Conservation (phyloP, 2,329 filamentous ascomycete genomes). For the Colletotrichum siamense region DNA sequence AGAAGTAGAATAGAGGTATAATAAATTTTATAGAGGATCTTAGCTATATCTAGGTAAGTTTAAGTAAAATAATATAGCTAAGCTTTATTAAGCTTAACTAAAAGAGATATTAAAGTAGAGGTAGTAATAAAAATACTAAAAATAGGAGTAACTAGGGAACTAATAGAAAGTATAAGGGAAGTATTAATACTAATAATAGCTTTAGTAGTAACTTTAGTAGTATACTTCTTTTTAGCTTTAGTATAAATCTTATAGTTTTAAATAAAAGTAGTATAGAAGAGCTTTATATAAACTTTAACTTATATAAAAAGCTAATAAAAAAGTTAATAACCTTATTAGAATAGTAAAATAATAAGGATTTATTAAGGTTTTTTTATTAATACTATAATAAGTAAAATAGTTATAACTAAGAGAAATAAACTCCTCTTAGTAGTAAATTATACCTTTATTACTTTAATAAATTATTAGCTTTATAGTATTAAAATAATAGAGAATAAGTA, state of each 20-base stretch:
- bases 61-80: not conserved
- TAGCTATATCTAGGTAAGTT: not conserved
- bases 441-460: too few species aligned
- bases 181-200: not conserved
- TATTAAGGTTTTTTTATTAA: too few species aligned
- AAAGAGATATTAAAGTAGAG: not conserved
- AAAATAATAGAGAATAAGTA: too few species aligned
- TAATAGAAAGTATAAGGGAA: not conserved
- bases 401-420: too few species aligned
- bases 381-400: too few species aligned
- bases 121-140: not conserved
- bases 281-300: not conserved
- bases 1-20: too few species aligned
- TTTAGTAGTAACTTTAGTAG: not conserved
- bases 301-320: not conserved
- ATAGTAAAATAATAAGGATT: too few species aligned
- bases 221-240: too few species aligned
- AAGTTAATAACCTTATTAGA: too few species aligned
- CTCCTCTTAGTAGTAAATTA: too few species aligned
- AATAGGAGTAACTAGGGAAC: not conserved
- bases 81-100: not conserved
- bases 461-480: too few species aligned
- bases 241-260: not conserved
- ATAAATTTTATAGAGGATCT: not conserved
- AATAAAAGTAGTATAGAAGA: not conserved